Evolutionary conservation across 306 rosid genomes (phyloP), one percentile per base, ranked within the genome.

Genomic region (Astragalus glycyphyllos): DNA sequence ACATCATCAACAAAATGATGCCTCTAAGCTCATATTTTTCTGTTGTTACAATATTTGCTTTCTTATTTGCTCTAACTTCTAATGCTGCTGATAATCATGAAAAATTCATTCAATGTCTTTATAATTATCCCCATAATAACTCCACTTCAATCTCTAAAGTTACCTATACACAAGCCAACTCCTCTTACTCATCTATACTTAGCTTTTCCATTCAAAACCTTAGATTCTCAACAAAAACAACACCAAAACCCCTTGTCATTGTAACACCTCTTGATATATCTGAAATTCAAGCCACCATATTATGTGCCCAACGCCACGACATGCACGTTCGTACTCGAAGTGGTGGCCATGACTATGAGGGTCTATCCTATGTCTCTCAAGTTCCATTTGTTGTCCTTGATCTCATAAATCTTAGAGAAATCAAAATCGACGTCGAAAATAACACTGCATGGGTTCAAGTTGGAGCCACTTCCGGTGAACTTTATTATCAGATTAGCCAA

Each of bases 251-350:
- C 11, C 45, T 40, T 40, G 11, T 44, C 14, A 65, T 49, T 8
- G 65, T 69, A 5, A 69, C 54, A 23, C 65, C 74, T 3, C 4
- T 8, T 0, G 55, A 79, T 16, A 40, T 77, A 3, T 84, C 88
- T 29, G 85, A 87, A 70, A 65, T 84, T 64, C 92, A 83, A 79
- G 84, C 84, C 38, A 47, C 87, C 1, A 73, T 87, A 14, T 31
- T 72, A 7, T 84, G 87, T 68, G 63, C 84, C 62, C 64, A 68
- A 77, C 62, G 63, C 69, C 81, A 84, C 5, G 80, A 58, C 68
- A n/a, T 86, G 1, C 78, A 88, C 49, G 37, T 85, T 47, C 51
- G 88, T 67, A 85, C 83, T 40, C 75, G 88, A 31, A 88, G 90
- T 11, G 88, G 93, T 0, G 88, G 93, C 44, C 94, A 85, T 35